A percentile compares a stretch with the other conserved stretches of the same genome.
phyloP scores from a whole-genome alignment of 2,329 filamentous ascomycete genomes.

The Colletotrichum plurivorum region DNA sequence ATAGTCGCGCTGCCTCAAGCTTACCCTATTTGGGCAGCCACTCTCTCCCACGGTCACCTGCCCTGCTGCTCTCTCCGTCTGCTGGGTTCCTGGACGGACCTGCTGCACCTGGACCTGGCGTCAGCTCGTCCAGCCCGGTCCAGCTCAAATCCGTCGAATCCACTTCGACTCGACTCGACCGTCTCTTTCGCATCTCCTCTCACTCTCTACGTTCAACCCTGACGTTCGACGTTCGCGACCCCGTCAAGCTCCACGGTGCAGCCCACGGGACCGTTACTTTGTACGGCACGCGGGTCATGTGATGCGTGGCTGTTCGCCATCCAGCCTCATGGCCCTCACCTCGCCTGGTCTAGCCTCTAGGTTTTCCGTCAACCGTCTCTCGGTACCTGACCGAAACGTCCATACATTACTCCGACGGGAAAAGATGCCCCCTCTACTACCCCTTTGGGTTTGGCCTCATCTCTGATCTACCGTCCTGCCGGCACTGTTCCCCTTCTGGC shows the following conservation, averaged over 20 bases:
- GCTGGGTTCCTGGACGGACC: conserved; percentile 19
- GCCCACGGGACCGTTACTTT: conserved; percentile 27
- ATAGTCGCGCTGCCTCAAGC: fast-evolving
- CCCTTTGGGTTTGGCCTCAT: conserved; percentile 7
- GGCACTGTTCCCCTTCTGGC: conserved; percentile 38
- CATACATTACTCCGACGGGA: conserved; percentile 18
- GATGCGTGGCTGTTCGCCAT: conserved; percentile 9
- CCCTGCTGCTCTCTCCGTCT: conserved; percentile 25
- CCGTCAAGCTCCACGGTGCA: conserved; percentile 10
- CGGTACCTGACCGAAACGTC: conserved; percentile 35
- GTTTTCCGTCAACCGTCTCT: conserved; percentile 39
- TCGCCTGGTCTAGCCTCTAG: conserved; percentile 4
- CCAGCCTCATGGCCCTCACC: conserved; percentile 1
- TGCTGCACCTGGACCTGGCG: conserved; percentile 9
- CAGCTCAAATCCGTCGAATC: conserved; percentile 22
- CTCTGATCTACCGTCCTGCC: conserved; percentile 34
- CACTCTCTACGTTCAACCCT: no score
- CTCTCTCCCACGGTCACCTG: conserved; percentile 27
- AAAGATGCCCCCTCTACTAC: background rate
- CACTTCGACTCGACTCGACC: background rate
- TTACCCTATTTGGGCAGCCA: background rate
- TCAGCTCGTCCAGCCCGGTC: conserved; percentile 26
- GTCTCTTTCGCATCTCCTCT: no score
- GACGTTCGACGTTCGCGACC: conserved; percentile 7
- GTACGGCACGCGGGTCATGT: conserved; percentile 13